Base-by-base conservation (phyloP, 2,329 filamentous ascomycete species). In the Pseudogymnoascus sp. region DNA sequence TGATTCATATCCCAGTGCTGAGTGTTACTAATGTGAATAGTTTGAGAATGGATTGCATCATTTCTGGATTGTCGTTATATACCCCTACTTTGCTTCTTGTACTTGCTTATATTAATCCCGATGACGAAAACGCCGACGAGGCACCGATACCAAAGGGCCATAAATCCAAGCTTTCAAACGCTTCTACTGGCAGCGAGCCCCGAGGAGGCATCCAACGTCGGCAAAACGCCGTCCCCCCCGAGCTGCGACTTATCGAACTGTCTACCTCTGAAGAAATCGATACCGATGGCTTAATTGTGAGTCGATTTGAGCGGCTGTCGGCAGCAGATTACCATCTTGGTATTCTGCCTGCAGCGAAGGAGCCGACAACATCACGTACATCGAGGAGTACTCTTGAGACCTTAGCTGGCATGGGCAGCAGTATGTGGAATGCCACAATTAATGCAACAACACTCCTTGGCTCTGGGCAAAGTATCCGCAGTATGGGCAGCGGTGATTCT, bases 41-140 rank as follows among this genome's bases (percentile, higher is more conserved):
- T 76, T 84, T 97, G 76, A 89, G 92, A 71, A 96, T 94, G 76
- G 94, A 99, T 78, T 97, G 94, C 80, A 92, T 96, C 74, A 91
- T 99, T 79, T 96, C 94, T 73, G 94, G 94, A 70, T 88, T 99
- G 75, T 95, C 93, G 67, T 82, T 99, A 76, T 97, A 97, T 85
- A 96, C 92, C 72, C 90, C 91, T 72, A 94, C 85, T 72, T 81
- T 96, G 68, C 82, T 99, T 74, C 84, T 96, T 69, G 88, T 97
- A 70, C 87, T 99, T 77, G 92, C 92, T 72, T 97, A 95, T 76
- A 87, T 92, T 70, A 87, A 87, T 64, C 84, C 87, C 37, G 89
- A 91, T 52, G 80, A 86, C 7, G 82, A 88, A 1, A 73, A 76
- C 1, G 66, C 68, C 10, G 68, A 74, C 62, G 66, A 73, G 52